Evolutionary conservation across 2,329 filamentous ascomycete species (phyloP).

Genomic region (Cordyceps cateniannulata): DNA sequence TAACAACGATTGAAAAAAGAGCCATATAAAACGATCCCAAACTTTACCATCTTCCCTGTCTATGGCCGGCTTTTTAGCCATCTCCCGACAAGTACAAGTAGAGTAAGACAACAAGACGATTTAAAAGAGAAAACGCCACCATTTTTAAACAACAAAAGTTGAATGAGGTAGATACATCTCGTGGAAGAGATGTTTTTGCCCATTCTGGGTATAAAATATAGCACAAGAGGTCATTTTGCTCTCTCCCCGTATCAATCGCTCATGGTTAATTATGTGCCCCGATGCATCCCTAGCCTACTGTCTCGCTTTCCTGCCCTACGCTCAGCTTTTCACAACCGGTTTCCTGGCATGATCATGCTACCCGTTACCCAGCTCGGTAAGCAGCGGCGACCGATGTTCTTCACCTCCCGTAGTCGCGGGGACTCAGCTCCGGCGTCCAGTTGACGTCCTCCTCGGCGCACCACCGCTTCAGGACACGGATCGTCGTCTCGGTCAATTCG

Average conservation of each 20-base stretch:
- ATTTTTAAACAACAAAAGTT: background rate
- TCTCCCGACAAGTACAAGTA: background rate
- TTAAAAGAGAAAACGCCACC: background rate
- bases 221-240: background rate
- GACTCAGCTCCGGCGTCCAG: constrained; percentile 35
- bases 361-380: background rate
- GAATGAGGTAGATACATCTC: background rate
- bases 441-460: constrained; percentile 37
- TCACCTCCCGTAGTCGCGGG: constrained; percentile 11
- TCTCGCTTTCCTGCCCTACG: background rate
- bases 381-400: background rate
- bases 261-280: constrained; percentile 14
- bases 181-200: background rate
- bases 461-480: constrained; percentile 38
- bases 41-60: background rate
- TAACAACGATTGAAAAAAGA: background rate
- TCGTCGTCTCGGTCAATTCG: constrained; percentile 32
- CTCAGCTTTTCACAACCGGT: background rate
- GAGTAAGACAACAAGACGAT: background rate
- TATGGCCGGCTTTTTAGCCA: background rate
- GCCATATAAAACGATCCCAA: background rate
- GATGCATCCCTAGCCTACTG: background rate
- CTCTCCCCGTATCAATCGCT: constrained; percentile 14
- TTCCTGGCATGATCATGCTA: background rate
- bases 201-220: constrained; percentile 14